Conservation (phyloP, 257 asterid genomes). For the Solanum peruvianum region DNA sequence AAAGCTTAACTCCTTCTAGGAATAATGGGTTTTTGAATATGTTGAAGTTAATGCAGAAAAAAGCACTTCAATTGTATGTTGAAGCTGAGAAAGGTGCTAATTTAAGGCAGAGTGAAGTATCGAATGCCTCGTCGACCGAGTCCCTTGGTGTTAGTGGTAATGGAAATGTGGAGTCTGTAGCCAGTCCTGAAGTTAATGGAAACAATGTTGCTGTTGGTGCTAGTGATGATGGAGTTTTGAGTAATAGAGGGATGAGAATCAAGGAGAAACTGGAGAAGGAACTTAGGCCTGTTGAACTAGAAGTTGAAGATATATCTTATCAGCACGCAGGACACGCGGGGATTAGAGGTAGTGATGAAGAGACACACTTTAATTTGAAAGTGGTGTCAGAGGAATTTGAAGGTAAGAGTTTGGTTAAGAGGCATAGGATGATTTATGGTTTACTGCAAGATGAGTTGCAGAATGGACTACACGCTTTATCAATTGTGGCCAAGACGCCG, state of each 20-base stretch:
- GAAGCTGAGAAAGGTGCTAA: conserved; percentile 28
- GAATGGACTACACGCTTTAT: conserved; percentile 63
- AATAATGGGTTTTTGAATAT: conserved; percentile 88
- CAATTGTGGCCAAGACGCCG: conserved; percentile 70
- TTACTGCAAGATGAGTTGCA: conserved; percentile 77
- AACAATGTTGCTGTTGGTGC: not conserved
- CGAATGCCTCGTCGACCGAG: conserved; percentile 1
- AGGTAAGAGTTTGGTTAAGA: conserved; percentile 88
- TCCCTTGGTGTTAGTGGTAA: not conserved
- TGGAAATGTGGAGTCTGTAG: conserved; percentile 10
- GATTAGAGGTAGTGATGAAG: conserved; percentile 59
- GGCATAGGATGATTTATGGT: conserved; percentile 68
- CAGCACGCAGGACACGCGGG: conserved; percentile 89
- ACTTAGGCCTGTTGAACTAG: conserved; percentile 35
- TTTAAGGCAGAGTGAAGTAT: not conserved
- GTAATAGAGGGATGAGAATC: conserved; percentile 54
- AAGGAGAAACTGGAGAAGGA: conserved; percentile 44
- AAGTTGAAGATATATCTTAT: conserved; percentile 71
- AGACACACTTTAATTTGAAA: conserved; percentile 74
- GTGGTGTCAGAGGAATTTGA: conserved; percentile 66
- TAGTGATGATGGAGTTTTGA: conserved; percentile 23
- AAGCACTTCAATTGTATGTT: conserved; percentile 53
- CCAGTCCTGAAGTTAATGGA: conserved; percentile 6
- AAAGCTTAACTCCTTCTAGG: conserved; percentile 65
- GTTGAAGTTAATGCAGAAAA: conserved; percentile 80